Evolutionary conservation across 2,329 filamentous ascomycete genomes (phyloP), one percentile per base, ranked within the genome.

Genomic region (Rhytidhysteron rufulum): DNA sequence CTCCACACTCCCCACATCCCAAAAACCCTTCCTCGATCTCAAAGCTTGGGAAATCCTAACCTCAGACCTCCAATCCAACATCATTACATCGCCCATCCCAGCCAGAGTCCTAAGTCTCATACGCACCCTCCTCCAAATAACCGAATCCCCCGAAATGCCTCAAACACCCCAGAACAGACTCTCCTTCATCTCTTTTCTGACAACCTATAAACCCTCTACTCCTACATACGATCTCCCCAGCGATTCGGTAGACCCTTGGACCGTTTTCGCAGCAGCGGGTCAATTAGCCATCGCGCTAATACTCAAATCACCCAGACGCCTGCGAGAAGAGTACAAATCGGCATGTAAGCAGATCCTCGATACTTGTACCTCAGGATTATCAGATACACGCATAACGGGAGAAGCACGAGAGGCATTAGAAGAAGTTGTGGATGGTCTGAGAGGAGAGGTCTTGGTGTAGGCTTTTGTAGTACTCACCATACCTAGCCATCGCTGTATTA

Each of bases 151-250:
- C 24, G 35, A 37, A 20, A 19, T 15, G 22, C 10, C 22, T 15
- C 35, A 37, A 10, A 29, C 35, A 25, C 24, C 20, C 11, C 20
- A 30, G 4, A 18, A 30, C 9, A 30, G 35, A 25, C 16, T 37
- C 9, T 13, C 17, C 17, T 37, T 30, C n/a, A 20, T 37, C 15
- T 37, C 35, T 16, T 37, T 37, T 19, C 9, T 37, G 16, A 25
- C 35, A 16, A 17, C 11, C 9, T 13, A 8, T 37, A 7, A 15
- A n/a, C 9, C 13, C 24, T n/a, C 35, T 17, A 13, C 22, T 3
- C 10, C n/a, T 17, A 25, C 18, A 17, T n/a, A 8, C 25, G 11
- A 9, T 10, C 22, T 10, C 20, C n/a, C 5, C 5, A 6, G 13
- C 13, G 13, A 29, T 4, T 22, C 7, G 8, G 33, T 37, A 5